Conservation (phyloP, 2,329 filamentous ascomycete genomes). For the Dendryphion nanum region DNA sequence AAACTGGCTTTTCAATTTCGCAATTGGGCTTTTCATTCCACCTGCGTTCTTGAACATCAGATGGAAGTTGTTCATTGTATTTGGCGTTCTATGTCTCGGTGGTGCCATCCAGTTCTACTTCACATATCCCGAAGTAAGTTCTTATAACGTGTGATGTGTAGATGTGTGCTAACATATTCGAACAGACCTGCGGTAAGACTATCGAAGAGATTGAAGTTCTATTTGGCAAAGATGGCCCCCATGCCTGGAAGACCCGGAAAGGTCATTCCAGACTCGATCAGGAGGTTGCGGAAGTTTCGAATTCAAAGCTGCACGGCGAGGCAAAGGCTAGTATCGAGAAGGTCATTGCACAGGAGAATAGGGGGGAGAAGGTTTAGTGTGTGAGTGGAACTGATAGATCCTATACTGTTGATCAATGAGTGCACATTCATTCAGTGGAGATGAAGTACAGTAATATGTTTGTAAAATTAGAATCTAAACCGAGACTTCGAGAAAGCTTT, state of each 20-base stretch:
- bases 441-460: too few relatives aligned
- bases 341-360: slow-evolving; percentile 18
- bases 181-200: slow-evolving; percentile 34
- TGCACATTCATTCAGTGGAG: too few relatives aligned
- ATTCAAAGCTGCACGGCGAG: slow-evolving; percentile 13
- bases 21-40: slow-evolving; percentile 58
- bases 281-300: slow-evolving; percentile 21
- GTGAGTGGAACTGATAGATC: too few relatives aligned
- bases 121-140: slow-evolving; percentile 41
- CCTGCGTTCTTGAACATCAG: slow-evolving; percentile 59
- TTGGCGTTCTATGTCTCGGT: slow-evolving; percentile 48
- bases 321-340: slow-evolving; percentile 21
- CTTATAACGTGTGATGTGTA: neutral
- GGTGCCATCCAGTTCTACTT: slow-evolving; percentile 48
- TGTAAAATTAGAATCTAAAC: too few relatives aligned
- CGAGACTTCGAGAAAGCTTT: too few relatives aligned
- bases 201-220: slow-evolving; percentile 37
- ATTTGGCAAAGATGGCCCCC: slow-evolving; percentile 33
- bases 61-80: slow-evolving; percentile 54
- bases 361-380: neutral
- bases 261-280: slow-evolving; percentile 32
- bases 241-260: slow-evolving; percentile 38
- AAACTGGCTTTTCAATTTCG: slow-evolving; percentile 56
- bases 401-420: too few relatives aligned
- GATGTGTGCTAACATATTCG: slow-evolving; percentile 2